These are phyloP conservation scores for Sequoia sempervirens DNA, from an alignment of 75 land plant genomes.

Conservation along the genomic window DNA sequence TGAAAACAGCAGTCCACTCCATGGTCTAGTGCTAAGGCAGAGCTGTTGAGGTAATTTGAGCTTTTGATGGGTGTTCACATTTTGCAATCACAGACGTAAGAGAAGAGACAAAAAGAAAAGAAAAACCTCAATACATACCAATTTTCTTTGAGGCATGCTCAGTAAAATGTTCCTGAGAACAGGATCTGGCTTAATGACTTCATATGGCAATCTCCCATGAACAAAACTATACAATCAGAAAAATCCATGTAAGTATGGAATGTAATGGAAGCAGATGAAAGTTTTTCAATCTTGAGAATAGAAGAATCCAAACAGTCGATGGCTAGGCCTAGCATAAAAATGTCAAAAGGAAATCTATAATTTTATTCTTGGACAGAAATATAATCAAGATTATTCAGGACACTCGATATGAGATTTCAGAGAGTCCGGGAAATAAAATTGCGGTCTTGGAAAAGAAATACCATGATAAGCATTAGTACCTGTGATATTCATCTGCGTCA, in stretches of 20 bases:
- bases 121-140: conserved; percentile 27
- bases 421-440: neutral
- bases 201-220: conserved; percentile 77
- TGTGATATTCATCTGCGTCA: conserved; percentile 78
- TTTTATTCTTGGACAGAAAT: neutral
- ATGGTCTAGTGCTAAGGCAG: no score
- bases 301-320: neutral
- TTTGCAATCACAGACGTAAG: neutral
- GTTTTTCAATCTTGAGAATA: neutral
- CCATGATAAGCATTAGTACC: conserved; percentile 19
- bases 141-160: conserved; percentile 69
- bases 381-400: neutral
- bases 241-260: neutral
- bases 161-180: conserved; percentile 40
- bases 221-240: conserved; percentile 39
- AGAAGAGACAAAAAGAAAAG: neutral
- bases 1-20: neutral
- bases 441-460: neutral
- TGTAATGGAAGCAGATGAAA: neutral
- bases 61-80: neutral
- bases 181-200: conserved; percentile 53
- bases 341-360: neutral
- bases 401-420: neutral
- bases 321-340: neutral
- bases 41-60: no score